A percentile compares a stretch with the other conserved stretches of the same genome.
Conservation (phyloP, 2,329 filamentous ascomycete species). For the Juglanconis oblonga region DNA sequence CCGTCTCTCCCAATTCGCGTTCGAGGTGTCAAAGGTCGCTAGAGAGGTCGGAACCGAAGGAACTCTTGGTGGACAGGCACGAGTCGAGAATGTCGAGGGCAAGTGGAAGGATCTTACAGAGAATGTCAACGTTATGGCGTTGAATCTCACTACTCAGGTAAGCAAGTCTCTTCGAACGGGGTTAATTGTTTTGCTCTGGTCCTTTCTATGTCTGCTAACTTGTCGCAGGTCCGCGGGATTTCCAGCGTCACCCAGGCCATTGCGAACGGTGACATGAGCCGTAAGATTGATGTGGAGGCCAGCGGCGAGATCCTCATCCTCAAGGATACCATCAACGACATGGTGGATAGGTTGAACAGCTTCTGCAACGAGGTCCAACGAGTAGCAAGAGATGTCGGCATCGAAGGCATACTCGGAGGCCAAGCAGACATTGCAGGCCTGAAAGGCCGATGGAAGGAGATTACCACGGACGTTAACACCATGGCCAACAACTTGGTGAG, state of each 20-base stretch:
- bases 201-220: not conserved
- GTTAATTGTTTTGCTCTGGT: not conserved
- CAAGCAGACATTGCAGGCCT: constrained; percentile 93
- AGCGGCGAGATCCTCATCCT: constrained; percentile 91
- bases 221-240: constrained; percentile 73
- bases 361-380: constrained; percentile 96
- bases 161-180: constrained; percentile 12
- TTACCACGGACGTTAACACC: constrained; percentile 93
- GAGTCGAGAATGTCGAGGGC: constrained; percentile 91
- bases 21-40: constrained; percentile 92
- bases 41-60: constrained; percentile 96
- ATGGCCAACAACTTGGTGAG: constrained; percentile 70
- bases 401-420: constrained; percentile 97
- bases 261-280: constrained; percentile 91
- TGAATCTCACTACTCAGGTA: constrained; percentile 65
- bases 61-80: constrained; percentile 87
- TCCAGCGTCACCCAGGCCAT: constrained; percentile 94
- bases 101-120: constrained; percentile 98
- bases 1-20: constrained; percentile 90
- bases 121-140: constrained; percentile 77
- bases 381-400: constrained; percentile 93
- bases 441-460: constrained; percentile 95
- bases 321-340: constrained; percentile 98
- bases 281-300: constrained; percentile 92
- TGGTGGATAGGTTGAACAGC: constrained; percentile 91